Percentiles rank a stretch among this genome's conserved stretches.
Conservation (phyloP, 148 eudicot species). For the Diospyros kaki region DNA sequence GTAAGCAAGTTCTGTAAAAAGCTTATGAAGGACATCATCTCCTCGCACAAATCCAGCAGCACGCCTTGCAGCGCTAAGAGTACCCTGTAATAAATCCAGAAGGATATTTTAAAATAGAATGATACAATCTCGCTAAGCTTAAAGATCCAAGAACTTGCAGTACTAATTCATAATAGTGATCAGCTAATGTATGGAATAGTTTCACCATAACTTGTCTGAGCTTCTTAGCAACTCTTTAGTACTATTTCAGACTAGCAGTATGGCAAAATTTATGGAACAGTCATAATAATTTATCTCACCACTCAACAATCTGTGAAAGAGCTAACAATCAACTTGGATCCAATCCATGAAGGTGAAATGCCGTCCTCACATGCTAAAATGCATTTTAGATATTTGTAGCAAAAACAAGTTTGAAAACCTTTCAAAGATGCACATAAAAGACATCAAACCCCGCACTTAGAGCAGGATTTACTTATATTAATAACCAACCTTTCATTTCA, state of each 20-base stretch:
- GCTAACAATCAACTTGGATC: background rate
- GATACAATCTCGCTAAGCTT: background rate
- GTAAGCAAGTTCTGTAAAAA: constrained; percentile 87
- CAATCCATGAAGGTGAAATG: background rate
- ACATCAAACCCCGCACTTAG: background rate
- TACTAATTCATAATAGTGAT: background rate
- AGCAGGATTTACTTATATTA: background rate
- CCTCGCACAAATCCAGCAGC: constrained; percentile 96
- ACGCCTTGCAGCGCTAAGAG: constrained; percentile 82
- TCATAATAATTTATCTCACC: no score
- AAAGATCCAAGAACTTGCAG: background rate
- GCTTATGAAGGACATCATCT: constrained; percentile 89
- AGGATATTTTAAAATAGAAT: background rate
- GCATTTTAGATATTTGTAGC: background rate
- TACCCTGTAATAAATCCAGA: constrained; percentile 48
- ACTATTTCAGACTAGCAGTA: background rate
- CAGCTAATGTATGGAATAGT: background rate
- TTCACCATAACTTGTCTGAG: background rate
- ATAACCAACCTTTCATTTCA: background rate
- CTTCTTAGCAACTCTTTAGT: background rate
- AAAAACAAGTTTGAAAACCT: background rate
- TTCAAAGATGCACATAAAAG: background rate
- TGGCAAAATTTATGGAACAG: no score
- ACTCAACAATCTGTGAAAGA: background rate
- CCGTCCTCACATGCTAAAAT: background rate